Base-by-base conservation (phyloP, 352 stramenopile genomes). In the Phytophthora litchii region DNA sequence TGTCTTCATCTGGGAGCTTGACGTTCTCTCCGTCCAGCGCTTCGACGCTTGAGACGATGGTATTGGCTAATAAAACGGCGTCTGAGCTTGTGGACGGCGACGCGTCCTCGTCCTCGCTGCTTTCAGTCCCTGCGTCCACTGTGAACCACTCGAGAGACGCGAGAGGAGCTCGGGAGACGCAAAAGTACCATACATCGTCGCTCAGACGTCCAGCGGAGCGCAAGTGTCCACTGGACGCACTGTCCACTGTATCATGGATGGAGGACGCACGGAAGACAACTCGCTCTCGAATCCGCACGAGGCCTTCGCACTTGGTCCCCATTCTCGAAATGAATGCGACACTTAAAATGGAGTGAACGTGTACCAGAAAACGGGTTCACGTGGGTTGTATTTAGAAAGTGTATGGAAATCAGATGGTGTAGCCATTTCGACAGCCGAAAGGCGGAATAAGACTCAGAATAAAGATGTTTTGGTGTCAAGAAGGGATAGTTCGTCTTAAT, bases 151-250 rank as follows among this genome's bases (percentile, higher is more conserved):
- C 58, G 31, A 85, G 55, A 35, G 52, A 37, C 10, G 61, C 38
- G 9, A 44, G 14, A 37, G 56, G 41, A n/a, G 59, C 42, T 10
- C 27, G 44, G 1, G 60, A 40, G 38, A 76, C 58, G 53, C 74
- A 83, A 31, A 82, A 74, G 57, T 86, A 83, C 76, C 76, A 86
- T 37, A 73, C 52, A 25, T 77, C 72, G 35, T 83, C 74, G 10
- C 47, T 66, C 34, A 86, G 36, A 2, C 60, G 56, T 4, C 41
- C 46, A 1, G 38, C 35, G 14, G 61, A 60, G 37, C 42, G 59
- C 23, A 48, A 37, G 12, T 59, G 61, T 3, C 46, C 36, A 44
- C 20, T 31, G 31, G 46, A 42, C 14, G 32, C 14, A 25, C 16
- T 34, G 42, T 70, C 56, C 27, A 38, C 47, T 25, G 32, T 25